A percentile compares a stretch with the other conserved stretches of the same genome.
Conservation (phyloP, 352 stramenopile genomes). For the Phytophthora agathidicida region DNA sequence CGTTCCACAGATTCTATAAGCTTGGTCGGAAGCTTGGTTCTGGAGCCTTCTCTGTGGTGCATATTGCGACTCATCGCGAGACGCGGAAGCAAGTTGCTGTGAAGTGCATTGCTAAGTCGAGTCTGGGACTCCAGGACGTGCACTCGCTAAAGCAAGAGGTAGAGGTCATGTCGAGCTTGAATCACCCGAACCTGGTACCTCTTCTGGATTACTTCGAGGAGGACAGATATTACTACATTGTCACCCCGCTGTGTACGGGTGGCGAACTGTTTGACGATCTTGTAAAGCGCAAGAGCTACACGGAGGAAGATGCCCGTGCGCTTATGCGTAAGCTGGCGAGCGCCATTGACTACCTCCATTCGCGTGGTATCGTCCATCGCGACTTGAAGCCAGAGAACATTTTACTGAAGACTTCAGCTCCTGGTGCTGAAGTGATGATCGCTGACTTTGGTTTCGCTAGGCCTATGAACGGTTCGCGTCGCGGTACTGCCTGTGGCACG, state of each 20-base stretch:
- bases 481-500: conserved; percentile 80
- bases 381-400: conserved; percentile 93
- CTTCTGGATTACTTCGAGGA: conserved; percentile 82
- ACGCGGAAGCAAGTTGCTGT: conserved; percentile 80
- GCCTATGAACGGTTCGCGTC: conserved; percentile 56
- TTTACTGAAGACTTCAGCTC: conserved; percentile 77
- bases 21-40: conserved; percentile 86
- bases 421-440: conserved; percentile 82
- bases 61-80: conserved; percentile 76
- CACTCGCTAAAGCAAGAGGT: conserved; percentile 73
- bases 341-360: conserved; percentile 94
- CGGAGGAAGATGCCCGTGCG: conserved; percentile 93
- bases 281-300: conserved; percentile 94
- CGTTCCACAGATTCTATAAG: conserved; percentile 81
- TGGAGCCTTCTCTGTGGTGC: conserved; percentile 90
- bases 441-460: conserved; percentile 92
- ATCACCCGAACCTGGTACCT: conserved; percentile 79
- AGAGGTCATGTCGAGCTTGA: conserved; percentile 69
- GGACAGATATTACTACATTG: conserved; percentile 78
- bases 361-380: conserved; percentile 91
- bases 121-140: conserved; percentile 55
- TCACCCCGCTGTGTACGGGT: conserved; percentile 78
- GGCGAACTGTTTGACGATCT: conserved; percentile 97
- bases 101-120: conserved; percentile 78
- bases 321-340: conserved; percentile 92